Percentiles rank a stretch among this genome's conserved stretches.
phyloP scores from a whole-genome alignment of 2,329 filamentous ascomycete species.

The Hymenoscyphus albidus region DNA sequence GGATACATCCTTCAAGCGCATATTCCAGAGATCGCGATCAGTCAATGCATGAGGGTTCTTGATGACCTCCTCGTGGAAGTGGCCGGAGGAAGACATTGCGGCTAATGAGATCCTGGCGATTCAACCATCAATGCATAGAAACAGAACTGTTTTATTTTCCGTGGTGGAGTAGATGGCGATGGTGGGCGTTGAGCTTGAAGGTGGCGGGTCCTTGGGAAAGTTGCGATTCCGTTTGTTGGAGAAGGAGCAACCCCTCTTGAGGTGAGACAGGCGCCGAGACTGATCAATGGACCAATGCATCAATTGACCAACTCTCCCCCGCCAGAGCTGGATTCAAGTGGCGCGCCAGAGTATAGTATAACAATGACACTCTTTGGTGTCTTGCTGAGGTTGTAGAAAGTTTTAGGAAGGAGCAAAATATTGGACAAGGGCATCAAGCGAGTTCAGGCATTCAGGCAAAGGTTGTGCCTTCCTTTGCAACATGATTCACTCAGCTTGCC shows the following conservation, averaged over 20 bases:
- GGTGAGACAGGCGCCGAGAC: neutral
- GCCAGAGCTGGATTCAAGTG: neutral
- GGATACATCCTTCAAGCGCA: constrained; percentile 23
- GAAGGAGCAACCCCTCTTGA: neutral
- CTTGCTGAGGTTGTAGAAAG: neutral
- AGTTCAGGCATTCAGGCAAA: neutral
- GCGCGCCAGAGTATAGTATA: neutral
- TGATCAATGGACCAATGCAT: neutral
- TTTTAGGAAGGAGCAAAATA: neutral
- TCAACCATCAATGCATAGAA: neutral
- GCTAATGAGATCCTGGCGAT: neutral
- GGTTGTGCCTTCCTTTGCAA: neutral
- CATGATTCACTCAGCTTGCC: neutral
- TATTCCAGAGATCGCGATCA: constrained; percentile 19
- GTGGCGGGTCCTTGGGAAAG: neutral
- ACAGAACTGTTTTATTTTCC: neutral
- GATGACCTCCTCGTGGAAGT: constrained; percentile 6
- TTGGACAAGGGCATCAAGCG: neutral
- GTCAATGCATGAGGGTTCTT: constrained; percentile 16
- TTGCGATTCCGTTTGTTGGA: neutral
- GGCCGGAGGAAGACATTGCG: neutral
- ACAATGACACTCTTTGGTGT: neutral
- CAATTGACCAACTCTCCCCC: neutral
- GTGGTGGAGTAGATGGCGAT: neutral
- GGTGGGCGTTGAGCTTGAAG: neutral